A percentile compares a stretch with the other conserved stretches of the same genome.
These are phyloP conservation scores for Cicer arietinum DNA, from an alignment of 306 rosid genomes.

Conservation along the genomic window DNA sequence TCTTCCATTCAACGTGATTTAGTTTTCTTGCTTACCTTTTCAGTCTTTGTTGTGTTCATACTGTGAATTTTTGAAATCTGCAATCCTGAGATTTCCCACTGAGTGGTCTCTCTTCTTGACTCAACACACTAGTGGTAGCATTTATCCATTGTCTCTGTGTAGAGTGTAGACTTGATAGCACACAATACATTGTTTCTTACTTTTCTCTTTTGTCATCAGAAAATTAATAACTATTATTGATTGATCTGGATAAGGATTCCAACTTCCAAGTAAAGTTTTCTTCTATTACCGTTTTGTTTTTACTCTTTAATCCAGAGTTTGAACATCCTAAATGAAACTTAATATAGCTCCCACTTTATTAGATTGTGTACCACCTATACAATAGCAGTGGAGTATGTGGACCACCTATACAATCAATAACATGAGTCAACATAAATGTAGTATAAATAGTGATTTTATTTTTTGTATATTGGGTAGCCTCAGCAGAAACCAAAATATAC, in stretches of 20 bases:
- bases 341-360: background rate
- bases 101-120: background rate
- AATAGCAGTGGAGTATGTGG: no score
- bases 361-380: background rate
- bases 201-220: no score
- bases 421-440: no score
- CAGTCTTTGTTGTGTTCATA: background rate
- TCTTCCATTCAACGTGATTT: background rate
- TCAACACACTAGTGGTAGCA: background rate
- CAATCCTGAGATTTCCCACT: background rate
- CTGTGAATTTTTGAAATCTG: slow-evolving; percentile 24
- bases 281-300: no score
- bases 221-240: no score
- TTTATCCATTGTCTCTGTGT: background rate
- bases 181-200: background rate
- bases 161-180: slow-evolving; percentile 5
- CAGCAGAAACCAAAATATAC: no score
- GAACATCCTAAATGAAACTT: background rate
- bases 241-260: no score
- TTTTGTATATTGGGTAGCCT: no score
- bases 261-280: no score
- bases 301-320: background rate
- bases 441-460: no score
- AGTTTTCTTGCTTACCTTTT: slow-evolving; percentile 18
- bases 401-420: no score